phyloP scores from a whole-genome alignment of 2,329 filamentous ascomycete species.

The Paecilomyces dactylethromorphus region DNA sequence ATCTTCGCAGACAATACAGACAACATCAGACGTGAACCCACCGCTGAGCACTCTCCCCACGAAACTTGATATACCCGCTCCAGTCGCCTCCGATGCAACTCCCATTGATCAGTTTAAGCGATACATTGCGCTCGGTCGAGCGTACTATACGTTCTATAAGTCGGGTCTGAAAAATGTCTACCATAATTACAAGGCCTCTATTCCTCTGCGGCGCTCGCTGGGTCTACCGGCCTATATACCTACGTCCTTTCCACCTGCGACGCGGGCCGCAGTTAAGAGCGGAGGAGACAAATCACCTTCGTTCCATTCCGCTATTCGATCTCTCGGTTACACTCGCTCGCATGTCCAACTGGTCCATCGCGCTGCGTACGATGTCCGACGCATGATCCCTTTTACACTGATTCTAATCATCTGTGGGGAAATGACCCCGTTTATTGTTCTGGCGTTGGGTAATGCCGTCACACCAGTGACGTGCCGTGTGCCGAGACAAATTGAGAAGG shows the following conservation, averaged over 20 bases:
- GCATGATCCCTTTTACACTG: conserved; percentile 70
- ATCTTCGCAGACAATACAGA: neutral
- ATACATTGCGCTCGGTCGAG: conserved; percentile 54
- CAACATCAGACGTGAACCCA: conserved; percentile 55
- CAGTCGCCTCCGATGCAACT: conserved; percentile 38
- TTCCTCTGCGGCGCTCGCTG: conserved; percentile 24
- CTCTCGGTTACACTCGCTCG: conserved; percentile 48
- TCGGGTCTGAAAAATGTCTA: conserved; percentile 69
- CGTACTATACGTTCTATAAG: conserved; percentile 84
- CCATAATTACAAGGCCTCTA: conserved; percentile 49
- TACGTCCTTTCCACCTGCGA: conserved; percentile 16
- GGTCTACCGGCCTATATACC: conserved; percentile 27
- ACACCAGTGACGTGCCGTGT: conserved; percentile 80
- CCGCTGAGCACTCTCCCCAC: conserved; percentile 68
- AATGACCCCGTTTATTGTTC: conserved; percentile 73
- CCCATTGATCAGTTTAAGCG: conserved; percentile 29
- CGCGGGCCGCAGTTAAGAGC: neutral
- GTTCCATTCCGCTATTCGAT: conserved; percentile 9
- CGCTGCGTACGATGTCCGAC: conserved; percentile 64
- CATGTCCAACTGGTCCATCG: conserved; percentile 66
- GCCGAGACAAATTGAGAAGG: conserved; percentile 62
- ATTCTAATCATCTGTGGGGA: conserved; percentile 76
- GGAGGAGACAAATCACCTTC: conserved; percentile 1
- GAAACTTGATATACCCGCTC: conserved; percentile 56
- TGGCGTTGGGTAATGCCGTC: conserved; percentile 59